These are phyloP conservation scores for Gryganskiella cystojenkinii DNA, from an alignment of 192 early-diverging fungal species.

Conservation along the genomic window DNA sequence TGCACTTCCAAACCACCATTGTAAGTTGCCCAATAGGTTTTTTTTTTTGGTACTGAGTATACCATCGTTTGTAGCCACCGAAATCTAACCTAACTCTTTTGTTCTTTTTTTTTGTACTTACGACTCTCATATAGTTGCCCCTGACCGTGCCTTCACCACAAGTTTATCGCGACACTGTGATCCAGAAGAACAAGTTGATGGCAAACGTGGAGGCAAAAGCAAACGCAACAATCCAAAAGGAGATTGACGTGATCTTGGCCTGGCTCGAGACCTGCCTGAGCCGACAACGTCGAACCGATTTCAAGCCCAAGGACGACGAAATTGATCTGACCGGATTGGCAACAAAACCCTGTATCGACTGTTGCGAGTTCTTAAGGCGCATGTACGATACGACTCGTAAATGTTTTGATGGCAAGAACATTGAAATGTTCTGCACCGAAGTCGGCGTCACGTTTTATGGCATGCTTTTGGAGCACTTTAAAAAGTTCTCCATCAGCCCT, in stretches of 20 bases:
- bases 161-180: constrained; percentile 87
- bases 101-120: constrained; percentile 11
- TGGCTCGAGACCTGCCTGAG: constrained; percentile 77
- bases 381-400: constrained; percentile 69
- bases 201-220: constrained; percentile 81
- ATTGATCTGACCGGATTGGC: constrained; percentile 73
- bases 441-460: constrained; percentile 85
- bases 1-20: constrained; percentile 82
- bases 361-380: constrained; percentile 79
- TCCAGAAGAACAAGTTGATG: constrained; percentile 92
- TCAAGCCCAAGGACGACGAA: constrained; percentile 90
- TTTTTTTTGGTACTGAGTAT: neutral
- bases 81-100: neutral
- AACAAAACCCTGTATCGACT: constrained; percentile 85
- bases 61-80: neutral
- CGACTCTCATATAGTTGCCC: constrained; percentile 63
- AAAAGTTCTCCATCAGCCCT: constrained; percentile 86
- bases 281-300: constrained; percentile 92
- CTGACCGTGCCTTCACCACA: constrained; percentile 74
- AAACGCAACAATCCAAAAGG: constrained; percentile 80
- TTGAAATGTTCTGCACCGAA: constrained; percentile 79
- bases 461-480: constrained; percentile 92
- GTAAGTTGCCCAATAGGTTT: constrained; percentile 53
- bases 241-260: constrained; percentile 76
- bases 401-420: constrained; percentile 79